Percentiles rank a stretch among this genome's conserved stretches.
These are phyloP conservation scores for Neurospora pannonica DNA, from an alignment of 495 filamentous ascomycete species.

Conservation along the genomic window DNA sequence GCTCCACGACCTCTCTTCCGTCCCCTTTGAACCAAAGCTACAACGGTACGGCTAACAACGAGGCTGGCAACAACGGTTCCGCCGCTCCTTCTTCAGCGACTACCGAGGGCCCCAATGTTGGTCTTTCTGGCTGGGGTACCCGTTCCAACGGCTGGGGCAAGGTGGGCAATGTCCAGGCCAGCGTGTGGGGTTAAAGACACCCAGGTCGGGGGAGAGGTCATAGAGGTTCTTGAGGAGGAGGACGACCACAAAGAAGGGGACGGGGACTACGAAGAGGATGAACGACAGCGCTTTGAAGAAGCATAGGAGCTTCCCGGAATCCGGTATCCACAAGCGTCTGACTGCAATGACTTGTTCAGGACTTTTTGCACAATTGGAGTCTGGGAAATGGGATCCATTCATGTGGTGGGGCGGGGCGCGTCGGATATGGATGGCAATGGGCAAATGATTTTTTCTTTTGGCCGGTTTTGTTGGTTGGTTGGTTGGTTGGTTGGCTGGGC, in stretches of 20 bases:
- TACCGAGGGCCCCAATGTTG: constrained; percentile 29
- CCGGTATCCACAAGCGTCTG: background rate
- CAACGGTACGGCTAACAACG: constrained; percentile 34
- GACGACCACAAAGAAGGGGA: background rate
- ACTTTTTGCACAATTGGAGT: constrained; percentile 5
- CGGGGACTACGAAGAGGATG: background rate
- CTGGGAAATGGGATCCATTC: constrained; percentile 1
- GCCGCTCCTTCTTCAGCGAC: constrained; percentile 26
- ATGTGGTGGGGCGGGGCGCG: background rate
- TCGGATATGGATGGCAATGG: background rate
- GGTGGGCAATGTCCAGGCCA: constrained; percentile 60
- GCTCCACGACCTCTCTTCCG: constrained; percentile 79
- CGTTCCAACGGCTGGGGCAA: constrained; percentile 69
- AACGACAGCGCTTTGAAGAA: background rate
- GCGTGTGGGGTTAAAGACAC: constrained; percentile 59
- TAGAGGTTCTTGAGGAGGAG: background rate
- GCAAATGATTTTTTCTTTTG: constrained; percentile 2
- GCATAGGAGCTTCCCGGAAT: background rate
- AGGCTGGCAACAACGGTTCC: constrained; percentile 21
- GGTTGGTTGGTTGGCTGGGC: no score
- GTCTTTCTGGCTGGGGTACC: constrained; percentile 55
- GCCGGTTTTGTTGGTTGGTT: constrained; percentile 1
- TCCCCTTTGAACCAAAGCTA: constrained; percentile 82
- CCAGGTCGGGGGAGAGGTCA: background rate
- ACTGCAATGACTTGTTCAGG: background rate